phyloP scores from a whole-genome alignment of 2,329 filamentous ascomycete species.

The Aspergillus vadensis region DNA sequence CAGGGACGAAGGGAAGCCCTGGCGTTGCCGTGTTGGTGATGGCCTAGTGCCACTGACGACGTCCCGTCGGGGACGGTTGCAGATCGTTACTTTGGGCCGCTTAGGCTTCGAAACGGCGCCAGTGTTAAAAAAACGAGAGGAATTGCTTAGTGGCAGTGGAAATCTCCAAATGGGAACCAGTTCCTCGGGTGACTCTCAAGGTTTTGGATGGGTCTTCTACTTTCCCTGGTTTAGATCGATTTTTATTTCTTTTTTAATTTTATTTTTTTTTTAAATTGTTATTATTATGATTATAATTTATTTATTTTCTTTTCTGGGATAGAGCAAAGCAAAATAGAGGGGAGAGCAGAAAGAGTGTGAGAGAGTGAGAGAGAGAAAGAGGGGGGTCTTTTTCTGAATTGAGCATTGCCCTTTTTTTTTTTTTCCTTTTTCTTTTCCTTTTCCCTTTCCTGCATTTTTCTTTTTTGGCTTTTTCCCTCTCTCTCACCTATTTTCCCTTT shows the following conservation, averaged over 20 bases:
- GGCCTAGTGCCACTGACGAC: conserved; percentile 45
- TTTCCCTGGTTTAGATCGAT: conserved; percentile 16
- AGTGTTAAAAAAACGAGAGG: conserved; percentile 22
- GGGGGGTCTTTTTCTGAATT: not conserved
- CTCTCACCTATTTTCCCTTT: conserved; percentile 5
- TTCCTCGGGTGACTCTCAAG: conserved; percentile 35
- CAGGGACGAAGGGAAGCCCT: conserved; percentile 33
- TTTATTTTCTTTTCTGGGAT: conserved; percentile 13
- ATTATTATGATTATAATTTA: conserved; percentile 12
- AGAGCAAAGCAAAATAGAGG: too few relatives aligned
- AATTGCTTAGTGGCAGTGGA: conserved; percentile 14
- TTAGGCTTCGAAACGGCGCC: conserved; percentile 33
- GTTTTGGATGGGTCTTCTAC: conserved; percentile 21
- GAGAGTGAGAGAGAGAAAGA: too few relatives aligned
- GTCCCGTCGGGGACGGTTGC: conserved; percentile 42
- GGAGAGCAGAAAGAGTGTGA: too few relatives aligned
- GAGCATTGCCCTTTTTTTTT: conserved; percentile 3
- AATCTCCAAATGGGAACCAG: conserved; percentile 35
- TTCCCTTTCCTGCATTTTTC: conserved; percentile 7
- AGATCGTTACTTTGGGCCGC: conserved; percentile 39
- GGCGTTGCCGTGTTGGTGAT: conserved; percentile 28
- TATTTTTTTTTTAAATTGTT: conserved; percentile 8
- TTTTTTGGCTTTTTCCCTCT: conserved; percentile 7
- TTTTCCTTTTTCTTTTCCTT: conserved; percentile 1
- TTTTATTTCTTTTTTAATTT: conserved; percentile 16